Evolutionary conservation across 805 yeast genomes (phyloP), one percentile per base, ranked within the genome.

Genomic region (Spathaspora gorwiae): DNA sequence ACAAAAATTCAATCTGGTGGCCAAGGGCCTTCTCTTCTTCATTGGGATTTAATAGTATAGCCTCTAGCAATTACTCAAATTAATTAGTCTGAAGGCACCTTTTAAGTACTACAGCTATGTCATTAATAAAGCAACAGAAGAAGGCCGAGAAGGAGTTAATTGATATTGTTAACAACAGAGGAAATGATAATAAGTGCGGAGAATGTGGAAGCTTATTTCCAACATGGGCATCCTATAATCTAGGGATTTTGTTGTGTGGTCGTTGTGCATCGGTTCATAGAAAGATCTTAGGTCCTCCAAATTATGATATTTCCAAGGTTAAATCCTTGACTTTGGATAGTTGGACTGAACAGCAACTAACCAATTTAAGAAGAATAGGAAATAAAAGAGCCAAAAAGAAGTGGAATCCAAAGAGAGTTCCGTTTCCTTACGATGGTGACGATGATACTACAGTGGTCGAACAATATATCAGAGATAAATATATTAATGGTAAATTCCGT

Each of bases 221-320:
- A 7, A 87, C 85, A 54, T 71, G 75, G 75, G 75, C 75, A 2
- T 67, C 73, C 34, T 62, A 56, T 46, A 68, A 60, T 49, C 48
- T 87, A 37, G 95, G 95, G 26, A 66, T 87, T 5, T 81, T 88
- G 47, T 68, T 88, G 13, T 88, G 96, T 68, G 94, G 94, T 12
- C 70, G 94, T 52, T 88, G 96, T 73, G 92, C 95, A 7, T 80
- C 87, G 3, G 73, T 82, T 31, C 96, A 88, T 62, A 71, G 88
- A 48, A 76, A 77, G 45, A 68, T 87, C 37, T 57, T 71, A 19
- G 67, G 66, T 0, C 87, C 89, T 0, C 54, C 72, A 1, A 80
- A 80, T 35, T 40, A 46, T 19, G 55, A 54, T 27, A 63, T 83
- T 10, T 82, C 90, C 5, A 65, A 70, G 42, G 87, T 87, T 7